Percentiles rank a stretch among this genome's conserved stretches.
These are phyloP conservation scores for Silene noctiflora DNA, from an alignment of 179 eudicot genomes.

Conservation along the genomic window DNA sequence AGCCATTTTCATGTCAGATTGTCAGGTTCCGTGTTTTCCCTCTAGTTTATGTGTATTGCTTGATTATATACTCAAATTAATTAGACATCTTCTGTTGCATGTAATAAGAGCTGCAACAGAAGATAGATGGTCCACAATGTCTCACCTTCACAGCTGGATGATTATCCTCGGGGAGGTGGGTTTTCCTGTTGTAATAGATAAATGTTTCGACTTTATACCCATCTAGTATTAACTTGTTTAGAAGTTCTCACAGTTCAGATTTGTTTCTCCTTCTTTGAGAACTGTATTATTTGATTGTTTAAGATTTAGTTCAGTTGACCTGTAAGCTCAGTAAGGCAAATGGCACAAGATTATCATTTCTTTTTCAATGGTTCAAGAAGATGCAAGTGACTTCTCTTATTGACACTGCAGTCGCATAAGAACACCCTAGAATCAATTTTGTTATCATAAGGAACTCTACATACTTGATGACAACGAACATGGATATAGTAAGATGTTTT, in stretches of 20 bases:
- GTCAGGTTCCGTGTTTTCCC: conserved; percentile 48
- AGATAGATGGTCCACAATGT: conserved; percentile 81
- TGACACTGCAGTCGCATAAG: conserved; percentile 50
- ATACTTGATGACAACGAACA: too few species aligned
- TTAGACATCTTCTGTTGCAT: conserved; percentile 26
- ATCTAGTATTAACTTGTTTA: too few species aligned
- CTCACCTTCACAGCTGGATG: conserved; percentile 59
- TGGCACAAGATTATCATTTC: conserved; percentile 75
- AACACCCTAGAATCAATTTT: too few species aligned
- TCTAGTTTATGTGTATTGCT: background rate
- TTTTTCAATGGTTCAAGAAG: conserved; percentile 75
- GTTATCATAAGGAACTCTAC: too few species aligned
- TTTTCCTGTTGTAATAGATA: conserved; percentile 16
- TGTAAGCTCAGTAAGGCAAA: conserved; percentile 58
- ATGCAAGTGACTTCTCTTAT: conserved; percentile 67
- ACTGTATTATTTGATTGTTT: conserved; percentile 29
- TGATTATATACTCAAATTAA: conserved; percentile 5
- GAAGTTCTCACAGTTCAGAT: too few species aligned
- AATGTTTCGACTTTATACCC: background rate
- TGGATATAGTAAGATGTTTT: too few species aligned
- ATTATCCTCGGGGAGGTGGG: conserved; percentile 62
- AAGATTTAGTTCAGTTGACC: conserved; percentile 80
- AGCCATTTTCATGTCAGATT: conserved; percentile 56
- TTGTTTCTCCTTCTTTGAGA: conserved; percentile 1
- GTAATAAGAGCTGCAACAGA: conserved; percentile 52